These are phyloP conservation scores for Schoenoplectus tabernaemontani DNA, from an alignment of 202 grass and related monocot species.

Conservation along the genomic window DNA sequence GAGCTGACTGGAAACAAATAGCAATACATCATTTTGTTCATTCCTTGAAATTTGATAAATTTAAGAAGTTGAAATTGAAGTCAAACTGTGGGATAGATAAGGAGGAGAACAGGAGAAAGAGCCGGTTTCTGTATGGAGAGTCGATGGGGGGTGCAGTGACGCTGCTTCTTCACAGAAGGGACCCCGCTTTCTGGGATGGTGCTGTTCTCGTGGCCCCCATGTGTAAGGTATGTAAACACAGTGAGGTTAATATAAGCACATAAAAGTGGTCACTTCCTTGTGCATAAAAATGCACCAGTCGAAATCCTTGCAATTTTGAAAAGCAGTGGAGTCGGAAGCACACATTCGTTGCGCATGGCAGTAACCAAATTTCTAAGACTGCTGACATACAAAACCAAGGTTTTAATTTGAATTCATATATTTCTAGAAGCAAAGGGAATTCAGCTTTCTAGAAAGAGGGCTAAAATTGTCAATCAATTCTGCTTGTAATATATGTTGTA, in stretches of 20 bases:
- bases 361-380: neutral
- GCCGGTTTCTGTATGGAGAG: conserved; percentile 81
- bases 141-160: conserved; percentile 84
- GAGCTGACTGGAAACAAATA: neutral
- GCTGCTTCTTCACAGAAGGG: conserved; percentile 65
- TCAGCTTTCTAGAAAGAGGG: too few relatives aligned
- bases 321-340: neutral
- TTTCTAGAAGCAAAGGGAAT: too few relatives aligned
- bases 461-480: neutral
- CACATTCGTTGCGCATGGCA: neutral
- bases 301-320: neutral
- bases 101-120: conserved; percentile 54
- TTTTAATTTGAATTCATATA: neutral
- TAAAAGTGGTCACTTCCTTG: neutral
- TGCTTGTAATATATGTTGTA: neutral
- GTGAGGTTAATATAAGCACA: neutral
- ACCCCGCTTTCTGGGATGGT: conserved; percentile 77
- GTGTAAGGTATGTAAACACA: conserved; percentile 78
- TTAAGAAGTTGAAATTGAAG: neutral
- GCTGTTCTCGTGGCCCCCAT: conserved; percentile 70
- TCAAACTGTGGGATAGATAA: conserved; percentile 22
- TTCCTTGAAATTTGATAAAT: neutral
- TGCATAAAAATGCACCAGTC: neutral
- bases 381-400: neutral
- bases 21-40: neutral